A percentile compares a stretch with the other conserved stretches of the same genome.
These are phyloP conservation scores for Lactarius evosmus DNA, from an alignment of 768 basidiomycete genomes.

Conservation along the genomic window DNA sequence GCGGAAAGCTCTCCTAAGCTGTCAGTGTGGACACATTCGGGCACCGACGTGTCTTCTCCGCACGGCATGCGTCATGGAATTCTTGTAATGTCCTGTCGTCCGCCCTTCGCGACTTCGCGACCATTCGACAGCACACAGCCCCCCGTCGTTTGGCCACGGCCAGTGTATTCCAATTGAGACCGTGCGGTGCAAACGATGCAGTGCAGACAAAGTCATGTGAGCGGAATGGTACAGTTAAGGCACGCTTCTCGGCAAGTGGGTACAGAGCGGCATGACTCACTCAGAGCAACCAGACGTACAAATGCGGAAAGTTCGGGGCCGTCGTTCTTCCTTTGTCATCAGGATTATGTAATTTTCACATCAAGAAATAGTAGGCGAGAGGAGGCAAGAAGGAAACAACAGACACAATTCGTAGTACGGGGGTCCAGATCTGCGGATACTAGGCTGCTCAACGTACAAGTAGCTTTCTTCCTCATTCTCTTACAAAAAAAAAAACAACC, in stretches of 20 bases:
- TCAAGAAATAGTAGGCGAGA: too few relatives aligned
- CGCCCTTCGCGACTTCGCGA: neutral
- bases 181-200: neutral
- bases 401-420: neutral
- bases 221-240: neutral
- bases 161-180: neutral
- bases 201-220: neutral
- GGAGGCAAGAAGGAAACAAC: neutral
- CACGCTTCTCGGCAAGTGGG: too few relatives aligned
- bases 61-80: neutral
- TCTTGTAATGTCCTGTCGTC: neutral
- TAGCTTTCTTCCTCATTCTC: neutral
- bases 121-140: neutral
- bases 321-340: neutral
- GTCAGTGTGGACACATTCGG: neutral
- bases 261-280: too few relatives aligned
- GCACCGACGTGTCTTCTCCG: too few relatives aligned
- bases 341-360: neutral
- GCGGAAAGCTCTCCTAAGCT: too few relatives aligned
- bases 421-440: neutral
- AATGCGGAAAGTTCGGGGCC: neutral
- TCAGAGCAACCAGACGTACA: too few relatives aligned
- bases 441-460: slow-evolving; percentile 1
- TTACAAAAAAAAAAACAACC: too few relatives aligned
- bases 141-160: neutral